Evolutionary conservation across 2,329 filamentous ascomycete species (phyloP), one percentile per base, ranked within the genome.

Genomic region (Diplodia sapinea): DNA sequence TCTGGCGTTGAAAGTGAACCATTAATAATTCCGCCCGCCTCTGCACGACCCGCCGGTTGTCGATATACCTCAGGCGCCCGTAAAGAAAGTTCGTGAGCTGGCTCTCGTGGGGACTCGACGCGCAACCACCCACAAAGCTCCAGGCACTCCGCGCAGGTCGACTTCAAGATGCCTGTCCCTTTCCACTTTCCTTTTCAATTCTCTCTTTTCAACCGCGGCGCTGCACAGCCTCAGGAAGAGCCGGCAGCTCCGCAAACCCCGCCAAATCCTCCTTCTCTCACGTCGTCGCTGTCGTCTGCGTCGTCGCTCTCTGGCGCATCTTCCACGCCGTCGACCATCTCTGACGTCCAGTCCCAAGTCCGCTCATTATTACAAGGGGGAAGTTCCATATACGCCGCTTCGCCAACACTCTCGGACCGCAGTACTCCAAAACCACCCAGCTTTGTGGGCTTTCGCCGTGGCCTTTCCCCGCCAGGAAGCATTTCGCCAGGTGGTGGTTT

Each of bases 1-100:
- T 74, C 70, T 52, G 67, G 68, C 54, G 43, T 23, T n/a, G 8
- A 15, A 8, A 38, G 43, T 63, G 43, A 63, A 31, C 59, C 59
- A 63, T 63, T 63, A 63, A 63, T 63, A 63, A 51, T 57, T 40
- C 33, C 29, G 43, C 20, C 59, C 33, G 47, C 59, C 59, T 63
- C 59, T 62, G 57, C 40, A 40, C 57, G 36, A 40, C 38, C 55
- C 55, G 55, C 38, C n/a, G 12, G n/a, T 38, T 23, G 33, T 57
- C 33, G 20, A 49, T 49, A 49, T 40, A 47, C 43, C 57, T 62
- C 57, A 49, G 43, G 57, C 55, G 23, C 55, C 55, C 36, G 55
- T 33, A 55, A 36, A 40, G 36, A 40, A 5, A 26, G 20, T 29
- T 51, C 40, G 47, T 40, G 52, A 26, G 50, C 29, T 49, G 62